A percentile compares a stretch with the other conserved stretches of the same genome.
Evolutionary conservation across 768 basidiomycete species (phyloP).

Genomic region (Agrocybe pediades): DNA sequence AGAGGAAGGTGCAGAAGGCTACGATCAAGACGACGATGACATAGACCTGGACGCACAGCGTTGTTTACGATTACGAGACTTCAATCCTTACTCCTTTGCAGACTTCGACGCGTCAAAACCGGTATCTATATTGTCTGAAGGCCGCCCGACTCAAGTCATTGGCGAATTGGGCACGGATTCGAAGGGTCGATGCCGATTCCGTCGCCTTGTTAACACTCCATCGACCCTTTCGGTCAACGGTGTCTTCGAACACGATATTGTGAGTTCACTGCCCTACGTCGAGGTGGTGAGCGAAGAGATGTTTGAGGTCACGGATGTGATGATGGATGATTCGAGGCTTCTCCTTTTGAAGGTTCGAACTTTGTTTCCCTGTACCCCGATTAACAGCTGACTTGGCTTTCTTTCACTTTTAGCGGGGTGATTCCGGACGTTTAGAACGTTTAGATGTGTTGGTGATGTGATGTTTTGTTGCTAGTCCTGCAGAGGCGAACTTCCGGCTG

Average conservation of each 20-base stretch:
- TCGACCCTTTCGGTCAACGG: constrained; percentile 43
- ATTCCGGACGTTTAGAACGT: constrained; percentile 35
- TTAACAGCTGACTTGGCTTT: constrained; percentile 5
- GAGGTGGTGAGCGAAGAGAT: constrained; percentile 50
- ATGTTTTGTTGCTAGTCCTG: background rate
- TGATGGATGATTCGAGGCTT: constrained; percentile 57
- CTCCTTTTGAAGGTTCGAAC: constrained; percentile 46
- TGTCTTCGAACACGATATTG: constrained; percentile 49
- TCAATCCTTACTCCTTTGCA: constrained; percentile 32
- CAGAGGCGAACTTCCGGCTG: no score
- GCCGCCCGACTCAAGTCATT: no score
- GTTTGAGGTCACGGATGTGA: constrained; percentile 54
- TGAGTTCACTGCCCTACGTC: constrained; percentile 50
- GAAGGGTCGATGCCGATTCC: constrained; percentile 29
- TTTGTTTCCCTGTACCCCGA: background rate
- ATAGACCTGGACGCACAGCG: constrained; percentile 13
- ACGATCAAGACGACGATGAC: background rate
- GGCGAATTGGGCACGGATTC: no score
- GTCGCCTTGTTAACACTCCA: constrained; percentile 40
- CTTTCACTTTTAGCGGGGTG: constrained; percentile 34
- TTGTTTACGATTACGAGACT: constrained; percentile 32
- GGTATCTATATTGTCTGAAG: background rate
- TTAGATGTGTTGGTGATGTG: constrained; percentile 49
- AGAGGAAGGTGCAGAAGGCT: constrained; percentile 1
- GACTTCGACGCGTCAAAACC: constrained; percentile 6